These are phyloP conservation scores for Penicillium sp. DNA, from an alignment of 2,329 filamentous ascomycete genomes.

Conservation along the genomic window DNA sequence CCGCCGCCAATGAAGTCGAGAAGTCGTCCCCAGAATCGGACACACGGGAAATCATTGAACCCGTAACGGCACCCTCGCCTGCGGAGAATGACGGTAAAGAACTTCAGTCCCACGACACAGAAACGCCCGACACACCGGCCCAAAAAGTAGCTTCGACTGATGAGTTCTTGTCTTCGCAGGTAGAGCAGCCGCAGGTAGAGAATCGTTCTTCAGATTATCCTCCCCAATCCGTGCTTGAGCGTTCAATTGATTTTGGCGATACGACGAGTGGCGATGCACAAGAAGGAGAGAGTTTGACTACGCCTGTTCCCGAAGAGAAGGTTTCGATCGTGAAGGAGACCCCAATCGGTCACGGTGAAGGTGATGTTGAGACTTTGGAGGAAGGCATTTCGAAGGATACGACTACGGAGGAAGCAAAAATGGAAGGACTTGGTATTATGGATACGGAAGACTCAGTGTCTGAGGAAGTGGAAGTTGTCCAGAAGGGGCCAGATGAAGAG, in stretches of 20 bases:
- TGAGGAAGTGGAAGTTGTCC: constrained; percentile 1
- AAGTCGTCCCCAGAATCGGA: constrained; percentile 7
- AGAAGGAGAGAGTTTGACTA: constrained; percentile 6
- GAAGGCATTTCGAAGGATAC: not conserved
- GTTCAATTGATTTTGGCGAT: constrained; percentile 22
- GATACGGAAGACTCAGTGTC: not conserved
- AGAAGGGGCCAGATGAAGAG: constrained; percentile 6
- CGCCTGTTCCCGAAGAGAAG: constrained; percentile 4
- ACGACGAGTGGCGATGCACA: constrained; percentile 9
- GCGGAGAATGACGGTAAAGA: constrained; percentile 47
- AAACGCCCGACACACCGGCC: constrained; percentile 35
- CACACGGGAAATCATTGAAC: constrained; percentile 19
- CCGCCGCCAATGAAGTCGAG: not conserved
- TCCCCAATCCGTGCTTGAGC: constrained; percentile 32
- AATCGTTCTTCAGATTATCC: constrained; percentile 32
- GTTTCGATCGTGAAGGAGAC: constrained; percentile 3
- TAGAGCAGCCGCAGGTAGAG: constrained; percentile 38
- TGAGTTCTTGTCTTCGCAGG: constrained; percentile 45
- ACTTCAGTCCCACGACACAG: constrained; percentile 43
- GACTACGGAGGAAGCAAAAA: not conserved
- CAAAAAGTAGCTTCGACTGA: constrained; percentile 45
- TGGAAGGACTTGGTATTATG: not conserved
- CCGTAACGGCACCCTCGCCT: constrained; percentile 32
- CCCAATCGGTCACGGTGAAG: not conserved
- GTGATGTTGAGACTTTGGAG: not conserved